Evolutionary conservation across 1,284 basidiomycete species (phyloP).

Genomic region (Ganoderma boninense): DNA sequence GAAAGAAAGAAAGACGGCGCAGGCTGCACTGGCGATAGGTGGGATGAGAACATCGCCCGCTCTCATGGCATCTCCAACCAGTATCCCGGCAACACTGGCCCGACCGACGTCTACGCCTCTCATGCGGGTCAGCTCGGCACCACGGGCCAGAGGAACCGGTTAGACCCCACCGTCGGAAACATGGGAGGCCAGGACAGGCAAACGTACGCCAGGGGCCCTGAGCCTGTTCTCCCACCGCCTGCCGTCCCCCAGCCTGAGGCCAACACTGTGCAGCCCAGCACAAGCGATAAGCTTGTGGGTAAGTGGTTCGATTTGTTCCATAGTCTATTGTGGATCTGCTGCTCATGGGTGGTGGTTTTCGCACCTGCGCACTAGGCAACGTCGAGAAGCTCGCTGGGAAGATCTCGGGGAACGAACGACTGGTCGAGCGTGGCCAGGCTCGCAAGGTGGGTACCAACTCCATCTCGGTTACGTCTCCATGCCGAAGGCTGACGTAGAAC

Average conservation of each 20-base stretch:
- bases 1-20: no score
- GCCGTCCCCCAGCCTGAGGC: background rate
- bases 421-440: conserved; percentile 26
- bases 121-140: conserved; percentile 15
- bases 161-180: background rate
- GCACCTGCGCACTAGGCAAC: conserved; percentile 25
- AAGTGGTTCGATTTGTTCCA: background rate
- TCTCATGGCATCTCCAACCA: background rate
- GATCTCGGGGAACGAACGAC: conserved; percentile 17
- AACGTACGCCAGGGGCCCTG: background rate
- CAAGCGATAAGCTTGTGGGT: conserved; percentile 21
- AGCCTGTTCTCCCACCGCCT: background rate
- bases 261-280: background rate
- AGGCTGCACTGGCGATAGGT: background rate
- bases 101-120: conserved; percentile 5
- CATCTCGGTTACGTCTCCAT: background rate
- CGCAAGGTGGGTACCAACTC: conserved; percentile 21
- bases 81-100: background rate
- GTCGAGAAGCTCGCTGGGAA: conserved; percentile 38
- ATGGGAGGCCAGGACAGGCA: background rate
- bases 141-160: background rate
- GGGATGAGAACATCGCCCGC: background rate
- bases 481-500: background rate
- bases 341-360: background rate
- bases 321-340: background rate